Evolutionary conservation across 2,329 filamentous ascomycete genomes (phyloP).

Genomic region (Hypoxylon sp.): DNA sequence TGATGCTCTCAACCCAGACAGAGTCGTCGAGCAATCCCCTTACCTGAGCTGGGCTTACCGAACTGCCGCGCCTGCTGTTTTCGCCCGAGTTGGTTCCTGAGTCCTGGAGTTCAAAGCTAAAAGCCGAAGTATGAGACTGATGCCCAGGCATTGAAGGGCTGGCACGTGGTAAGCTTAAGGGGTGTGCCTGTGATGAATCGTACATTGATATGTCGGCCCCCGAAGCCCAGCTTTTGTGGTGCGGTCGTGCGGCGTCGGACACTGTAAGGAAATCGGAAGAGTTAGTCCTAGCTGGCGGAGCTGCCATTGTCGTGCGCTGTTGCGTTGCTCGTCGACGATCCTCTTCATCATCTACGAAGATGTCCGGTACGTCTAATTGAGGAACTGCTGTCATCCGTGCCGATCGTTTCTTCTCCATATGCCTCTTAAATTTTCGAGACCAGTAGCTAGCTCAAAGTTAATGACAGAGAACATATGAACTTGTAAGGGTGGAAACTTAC

Average conservation of each 20-base stretch:
- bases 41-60: constrained; percentile 81
- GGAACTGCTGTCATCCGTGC: constrained; percentile 84
- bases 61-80: constrained; percentile 75
- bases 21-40: constrained; percentile 90
- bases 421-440: constrained; percentile 83
- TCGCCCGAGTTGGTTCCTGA: constrained; percentile 56
- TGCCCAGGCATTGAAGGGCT: constrained; percentile 58
- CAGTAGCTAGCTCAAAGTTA: constrained; percentile 72
- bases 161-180: constrained; percentile 68
- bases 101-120: constrained; percentile 72
- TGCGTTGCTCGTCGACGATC: constrained; percentile 56
- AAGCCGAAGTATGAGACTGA: constrained; percentile 65
- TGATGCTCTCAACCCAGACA: constrained; percentile 93
- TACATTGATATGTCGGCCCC: constrained; percentile 62
- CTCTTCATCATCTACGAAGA: constrained; percentile 86
- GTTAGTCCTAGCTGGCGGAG: constrained; percentile 43
- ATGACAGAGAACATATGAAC: constrained; percentile 1
- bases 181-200: constrained; percentile 63
- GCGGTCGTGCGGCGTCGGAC: constrained; percentile 55
- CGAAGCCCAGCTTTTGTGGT: constrained; percentile 61
- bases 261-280: constrained; percentile 57
- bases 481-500: constrained; percentile 60
- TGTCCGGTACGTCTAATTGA: constrained; percentile 87
- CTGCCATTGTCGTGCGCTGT: constrained; percentile 53
- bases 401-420: constrained; percentile 78